These are phyloP conservation scores for Globisporangium barbulae DNA, from an alignment of 352 stramenopile species.

Conservation along the genomic window DNA sequence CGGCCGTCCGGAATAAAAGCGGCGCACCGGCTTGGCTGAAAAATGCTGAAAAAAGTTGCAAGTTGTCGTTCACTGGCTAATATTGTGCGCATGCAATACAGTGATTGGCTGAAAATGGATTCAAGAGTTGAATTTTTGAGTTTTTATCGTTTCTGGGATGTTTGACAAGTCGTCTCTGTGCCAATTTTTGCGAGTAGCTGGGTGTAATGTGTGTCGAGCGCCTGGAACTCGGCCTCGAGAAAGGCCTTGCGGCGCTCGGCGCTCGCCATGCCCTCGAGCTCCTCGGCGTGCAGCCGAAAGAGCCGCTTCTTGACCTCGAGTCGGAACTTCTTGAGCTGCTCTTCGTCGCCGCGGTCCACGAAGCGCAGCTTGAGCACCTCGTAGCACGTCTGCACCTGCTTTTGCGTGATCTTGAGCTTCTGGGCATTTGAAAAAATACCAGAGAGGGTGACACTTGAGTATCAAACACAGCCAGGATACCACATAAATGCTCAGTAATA, in stretches of 20 bases:
- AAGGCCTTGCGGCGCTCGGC: conserved; percentile 74
- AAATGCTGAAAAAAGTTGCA: no score
- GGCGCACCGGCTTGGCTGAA: background rate
- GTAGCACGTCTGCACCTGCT: conserved; percentile 80
- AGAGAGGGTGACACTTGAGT: background rate
- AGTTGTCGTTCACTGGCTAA: conserved; percentile 8
- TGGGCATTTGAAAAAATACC: conserved; percentile 9
- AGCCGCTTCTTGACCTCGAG: conserved; percentile 84
- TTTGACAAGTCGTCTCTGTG: background rate
- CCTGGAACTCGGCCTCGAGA: conserved; percentile 60
- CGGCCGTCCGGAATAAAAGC: no score
- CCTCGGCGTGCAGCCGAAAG: conserved; percentile 59
- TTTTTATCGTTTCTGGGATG: background rate
- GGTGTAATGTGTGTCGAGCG: conserved; percentile 49
- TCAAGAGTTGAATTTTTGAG: background rate
- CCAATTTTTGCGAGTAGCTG: conserved; percentile 32
- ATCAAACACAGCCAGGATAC: background rate
- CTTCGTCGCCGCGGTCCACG: conserved; percentile 46
- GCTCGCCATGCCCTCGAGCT: conserved; percentile 70
- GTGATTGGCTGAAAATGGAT: conserved; percentile 3
- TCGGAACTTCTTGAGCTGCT: conserved; percentile 58
- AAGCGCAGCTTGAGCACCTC: conserved; percentile 67
- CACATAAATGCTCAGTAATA: background rate
- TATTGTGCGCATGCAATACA: background rate
- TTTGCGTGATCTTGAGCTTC: conserved; percentile 74